Evolutionary conservation across 306 rosid species (phyloP), one percentile per base, ranked within the genome.

Genomic region (Cyclanthera cordifolia): DNA sequence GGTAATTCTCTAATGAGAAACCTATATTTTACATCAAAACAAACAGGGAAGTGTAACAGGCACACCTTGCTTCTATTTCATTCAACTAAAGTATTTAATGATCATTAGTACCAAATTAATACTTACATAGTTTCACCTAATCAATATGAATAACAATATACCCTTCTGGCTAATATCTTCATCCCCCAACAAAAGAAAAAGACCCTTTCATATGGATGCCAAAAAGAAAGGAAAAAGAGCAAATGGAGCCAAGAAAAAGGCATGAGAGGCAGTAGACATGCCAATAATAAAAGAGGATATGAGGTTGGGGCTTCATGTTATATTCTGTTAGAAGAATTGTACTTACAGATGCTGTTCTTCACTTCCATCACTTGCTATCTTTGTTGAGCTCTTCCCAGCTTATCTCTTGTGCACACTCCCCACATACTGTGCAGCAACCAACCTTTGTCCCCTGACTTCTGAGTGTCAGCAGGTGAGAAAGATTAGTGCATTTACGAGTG

Each of bases 321-420:
- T 28, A 30, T n/a, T 11, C 49, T 74, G 77, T 67, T 77, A 75
- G 45, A 58, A 74, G 53, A 45, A 50, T 69, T 25, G 57, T 32
- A 72, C 69, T 45, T 28, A n/a, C 69, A 56, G 59, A 27, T 32
- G 21, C 67, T 61, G 50, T 39, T 61, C n/a, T 20, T 64, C 70
- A 64, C 64, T 71, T 79, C 48, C 65, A 73, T 7, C 39, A 60
- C 32, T 48, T 85, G 24, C 79, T 75, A 72, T 76, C 86, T 71
- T 78, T 81, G 52, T 61, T 75, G 57, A 89, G 80, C 68, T 82
- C 86, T 63, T 93, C 95, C 98, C 98, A 89, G 69, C 87, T 81
- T 13, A 93, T 85, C 86, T 84, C 95, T 64, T 79, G 89, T 53
- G 86, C 98, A 21, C 98, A 93, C 76, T 93, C 96, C 53, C 98